Conservation (phyloP, 2,329 filamentous ascomycete species). For the Aspergillus hortae region DNA sequence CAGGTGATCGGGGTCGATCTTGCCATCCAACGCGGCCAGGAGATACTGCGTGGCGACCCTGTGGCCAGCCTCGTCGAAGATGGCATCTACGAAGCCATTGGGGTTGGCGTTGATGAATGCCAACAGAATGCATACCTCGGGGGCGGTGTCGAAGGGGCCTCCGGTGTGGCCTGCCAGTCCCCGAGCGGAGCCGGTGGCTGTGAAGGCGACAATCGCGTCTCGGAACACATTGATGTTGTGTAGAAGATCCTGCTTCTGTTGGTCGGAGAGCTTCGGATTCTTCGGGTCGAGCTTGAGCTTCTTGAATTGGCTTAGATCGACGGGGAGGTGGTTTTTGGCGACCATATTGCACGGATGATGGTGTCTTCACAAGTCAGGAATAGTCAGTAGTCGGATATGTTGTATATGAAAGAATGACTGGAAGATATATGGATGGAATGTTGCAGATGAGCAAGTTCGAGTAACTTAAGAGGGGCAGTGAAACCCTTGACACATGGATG, state of each 20-base stretch:
- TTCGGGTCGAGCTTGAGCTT: slow-evolving; percentile 32
- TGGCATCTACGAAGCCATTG: slow-evolving; percentile 28
- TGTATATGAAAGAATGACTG: too few species aligned
- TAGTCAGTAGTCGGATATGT: too few species aligned
- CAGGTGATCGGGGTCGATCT: slow-evolving; percentile 38
- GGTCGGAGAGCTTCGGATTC: slow-evolving; percentile 29
- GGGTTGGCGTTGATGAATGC: slow-evolving; percentile 34
- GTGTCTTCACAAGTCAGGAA: too few species aligned
- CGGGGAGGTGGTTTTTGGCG: slow-evolving; percentile 16
- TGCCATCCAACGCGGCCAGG: slow-evolving; percentile 33
- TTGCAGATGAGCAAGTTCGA: too few species aligned
- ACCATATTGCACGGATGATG: too few species aligned
- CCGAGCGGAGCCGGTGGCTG: slow-evolving; percentile 35
- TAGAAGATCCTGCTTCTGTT: slow-evolving; percentile 36
- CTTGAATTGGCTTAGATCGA: slow-evolving; percentile 34
- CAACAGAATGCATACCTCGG: slow-evolving; percentile 39
- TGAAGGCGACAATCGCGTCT: slow-evolving; percentile 40
- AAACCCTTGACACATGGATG: too few species aligned
- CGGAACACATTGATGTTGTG: slow-evolving; percentile 38
- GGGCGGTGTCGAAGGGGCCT: slow-evolving; percentile 38
- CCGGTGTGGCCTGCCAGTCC: slow-evolving; percentile 39
- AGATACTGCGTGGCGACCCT: slow-evolving; percentile 41
- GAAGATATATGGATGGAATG: too few species aligned
- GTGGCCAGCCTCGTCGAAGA: slow-evolving; percentile 40
- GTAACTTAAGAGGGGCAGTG: too few species aligned